Base-by-base conservation (phyloP, 768 basidiomycete genomes). In the Tephrocybe sp. region DNA sequence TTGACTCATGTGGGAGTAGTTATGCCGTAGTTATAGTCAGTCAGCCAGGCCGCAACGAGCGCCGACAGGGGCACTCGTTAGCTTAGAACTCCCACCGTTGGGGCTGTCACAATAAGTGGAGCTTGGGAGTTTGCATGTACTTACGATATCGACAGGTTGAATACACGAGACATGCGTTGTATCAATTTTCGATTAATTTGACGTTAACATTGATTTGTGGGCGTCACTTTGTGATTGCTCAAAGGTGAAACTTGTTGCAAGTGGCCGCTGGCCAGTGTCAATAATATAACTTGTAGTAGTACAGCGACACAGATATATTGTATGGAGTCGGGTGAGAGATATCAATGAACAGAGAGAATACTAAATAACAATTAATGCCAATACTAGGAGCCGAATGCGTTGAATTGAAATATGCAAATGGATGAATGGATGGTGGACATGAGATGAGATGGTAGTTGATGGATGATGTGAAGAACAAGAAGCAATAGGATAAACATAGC, bases 401-500 rank as follows among this genome's bases (percentile, higher is more conserved):
- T 48, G 54, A 46, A 42, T 50, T 40, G 9, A 26, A 31, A 47
- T 35, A 44, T 53, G 52, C 46, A 45, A 49, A 19, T 54, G 44
- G 26, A 26, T 26, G 26, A 7, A 26, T 45, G 43, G 48, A 39
- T 40, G n/a, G 43, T 16, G 30, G 46, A 49, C 39, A 36, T 26
- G 26, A 26, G 26, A 26, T 26, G 38, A 43, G 49, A 32, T 43
- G 40, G 33, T 50, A 33, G 30, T 2, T 45, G 50, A 51, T 55
- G 54, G 3, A 11, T 40, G 42, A 44, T 48, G 49, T 33, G 35
- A 55, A 44, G 43, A 52, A 22, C 39, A 49, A 26, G 47, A 40
- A 43, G 33, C 19, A 52, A 52, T 47, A 48, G 44, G 30, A 55
- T 51, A 48, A 40, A 35, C 36, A 52, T 48, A 52, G 32, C 41